These are phyloP conservation scores for Corymbia citriodora DNA, from an alignment of 441 rosid species.

Conservation along the genomic window DNA sequence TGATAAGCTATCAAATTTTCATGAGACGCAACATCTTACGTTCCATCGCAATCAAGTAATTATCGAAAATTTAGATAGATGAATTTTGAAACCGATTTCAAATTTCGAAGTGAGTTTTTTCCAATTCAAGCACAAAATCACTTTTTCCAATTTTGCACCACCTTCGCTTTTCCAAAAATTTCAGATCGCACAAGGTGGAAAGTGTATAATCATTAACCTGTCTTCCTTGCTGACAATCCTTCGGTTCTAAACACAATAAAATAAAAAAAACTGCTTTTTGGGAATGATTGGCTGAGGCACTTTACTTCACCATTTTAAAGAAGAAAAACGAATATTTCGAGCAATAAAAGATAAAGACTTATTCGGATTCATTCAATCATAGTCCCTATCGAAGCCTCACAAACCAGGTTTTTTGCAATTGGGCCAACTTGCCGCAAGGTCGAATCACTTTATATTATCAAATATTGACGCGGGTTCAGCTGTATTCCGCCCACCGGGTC, in stretches of 20 bases:
- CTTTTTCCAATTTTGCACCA: neutral
- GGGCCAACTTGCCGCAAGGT: neutral
- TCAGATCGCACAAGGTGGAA: neutral
- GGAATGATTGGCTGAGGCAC: neutral
- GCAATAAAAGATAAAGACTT: neutral
- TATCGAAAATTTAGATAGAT: neutral
- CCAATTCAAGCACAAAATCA: neutral
- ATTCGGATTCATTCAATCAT: neutral
- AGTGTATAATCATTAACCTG: too few relatives aligned
- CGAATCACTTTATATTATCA: neutral
- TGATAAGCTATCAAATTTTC: neutral
- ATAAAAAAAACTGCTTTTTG: too few relatives aligned
- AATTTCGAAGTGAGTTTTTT: neutral
- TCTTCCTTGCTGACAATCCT: neutral
- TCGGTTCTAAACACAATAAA: too few relatives aligned
- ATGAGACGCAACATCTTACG: fast-evolving
- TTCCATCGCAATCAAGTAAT: fast-evolving
- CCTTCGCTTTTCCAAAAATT: neutral
- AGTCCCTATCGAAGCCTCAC: neutral
- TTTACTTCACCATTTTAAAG: neutral
- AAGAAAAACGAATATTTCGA: neutral
- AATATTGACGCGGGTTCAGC: neutral
- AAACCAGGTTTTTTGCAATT: neutral
- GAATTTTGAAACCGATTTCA: neutral
- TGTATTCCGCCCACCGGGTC: fast-evolving